Evolutionary conservation across 108 stramenopile species (phyloP), one percentile per base, ranked within the genome.

Genomic region (Aurantiochytrium sp.): DNA sequence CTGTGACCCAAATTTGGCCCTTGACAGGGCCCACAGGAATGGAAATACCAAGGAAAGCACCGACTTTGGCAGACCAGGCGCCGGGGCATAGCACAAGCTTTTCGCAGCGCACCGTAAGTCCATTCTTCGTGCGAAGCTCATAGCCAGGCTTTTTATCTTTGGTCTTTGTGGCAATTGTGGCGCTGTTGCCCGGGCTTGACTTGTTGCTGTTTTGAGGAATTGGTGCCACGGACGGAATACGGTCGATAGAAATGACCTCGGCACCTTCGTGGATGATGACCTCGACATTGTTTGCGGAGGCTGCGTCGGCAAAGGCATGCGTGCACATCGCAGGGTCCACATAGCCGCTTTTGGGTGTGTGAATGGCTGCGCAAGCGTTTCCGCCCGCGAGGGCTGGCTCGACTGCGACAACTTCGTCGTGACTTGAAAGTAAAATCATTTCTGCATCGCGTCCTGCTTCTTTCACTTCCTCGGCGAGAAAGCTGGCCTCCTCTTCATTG

Each of bases 1-100:
- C 76, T 8, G 76, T 53, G 45, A 83, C 76, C 76, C 76, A 83
- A 12, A 83, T 83, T 1, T 83, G 76, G 51, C 76, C 76, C n/a
- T 83, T 83, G 2, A 83, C 76, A 12, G 76, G 76, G 45, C 25
- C n/a, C n/a, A 83, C 51, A 23, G 76, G 76, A 53, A 83, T 83
- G 76, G 19, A 23, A 53, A 83, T 53, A 53, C 51, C 51, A 6
- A 83, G 51, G 3, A 47, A 23, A n/a, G 12, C 43, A 12, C 76
- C 76, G n/a, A 83, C 51, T 23, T 83, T 47, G 49, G 19, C 51
- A 1, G 76, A 53, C 76, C 76, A 83, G 23, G 76, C 76, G 19
- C 76, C 76, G 0, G 76, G 45, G 23, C 76, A 83, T 0, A 83
- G 76, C 12, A 83, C 76, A 18, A 83, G 25, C 45, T 47, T 83